phyloP scores from a whole-genome alignment of 805 yeast genomes.

The Metschnikowia cubensis region DNA sequence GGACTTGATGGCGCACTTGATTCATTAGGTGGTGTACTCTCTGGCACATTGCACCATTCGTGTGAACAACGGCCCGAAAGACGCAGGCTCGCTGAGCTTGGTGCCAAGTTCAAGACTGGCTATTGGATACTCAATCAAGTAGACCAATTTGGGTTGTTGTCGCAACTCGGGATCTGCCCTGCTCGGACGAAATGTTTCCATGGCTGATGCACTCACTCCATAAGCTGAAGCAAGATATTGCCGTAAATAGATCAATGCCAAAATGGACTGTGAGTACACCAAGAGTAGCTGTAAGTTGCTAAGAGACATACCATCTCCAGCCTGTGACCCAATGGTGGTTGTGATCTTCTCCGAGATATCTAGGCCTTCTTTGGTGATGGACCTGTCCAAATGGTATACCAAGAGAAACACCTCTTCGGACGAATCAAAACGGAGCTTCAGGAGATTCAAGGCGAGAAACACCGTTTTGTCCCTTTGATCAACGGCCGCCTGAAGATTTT shows the following conservation, averaged over 20 bases:
- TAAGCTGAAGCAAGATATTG: constrained; percentile 20
- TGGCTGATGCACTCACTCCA: constrained; percentile 19
- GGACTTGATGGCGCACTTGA: no score
- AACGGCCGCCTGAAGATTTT: constrained; percentile 10
- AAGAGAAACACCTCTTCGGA: constrained; percentile 51
- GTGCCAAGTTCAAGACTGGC: constrained; percentile 9
- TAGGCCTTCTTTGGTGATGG: constrained; percentile 40
- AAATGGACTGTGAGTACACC: constrained; percentile 16
- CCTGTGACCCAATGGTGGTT: constrained; percentile 13
- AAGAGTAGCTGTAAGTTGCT: constrained; percentile 15
- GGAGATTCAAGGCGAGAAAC: constrained; percentile 36
- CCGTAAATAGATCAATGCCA: constrained; percentile 18
- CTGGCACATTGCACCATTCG: constrained; percentile 13
- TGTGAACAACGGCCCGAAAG: constrained; percentile 14
- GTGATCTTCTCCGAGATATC: constrained; percentile 26
- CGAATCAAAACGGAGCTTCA: constrained; percentile 32
- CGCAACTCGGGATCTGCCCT: constrained; percentile 32
- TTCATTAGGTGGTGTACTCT: constrained; percentile 7
- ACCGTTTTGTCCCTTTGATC: constrained; percentile 21
- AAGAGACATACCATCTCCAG: constrained; percentile 15
- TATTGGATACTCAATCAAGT: constrained; percentile 12
- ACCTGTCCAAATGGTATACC: constrained; percentile 41
- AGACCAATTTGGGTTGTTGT: constrained; percentile 22
- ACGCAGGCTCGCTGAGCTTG: constrained; percentile 10
- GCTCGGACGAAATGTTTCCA: constrained; percentile 27